phyloP scores from a whole-genome alignment of 345 rosid species.

The Microthlaspi erraticum region DNA sequence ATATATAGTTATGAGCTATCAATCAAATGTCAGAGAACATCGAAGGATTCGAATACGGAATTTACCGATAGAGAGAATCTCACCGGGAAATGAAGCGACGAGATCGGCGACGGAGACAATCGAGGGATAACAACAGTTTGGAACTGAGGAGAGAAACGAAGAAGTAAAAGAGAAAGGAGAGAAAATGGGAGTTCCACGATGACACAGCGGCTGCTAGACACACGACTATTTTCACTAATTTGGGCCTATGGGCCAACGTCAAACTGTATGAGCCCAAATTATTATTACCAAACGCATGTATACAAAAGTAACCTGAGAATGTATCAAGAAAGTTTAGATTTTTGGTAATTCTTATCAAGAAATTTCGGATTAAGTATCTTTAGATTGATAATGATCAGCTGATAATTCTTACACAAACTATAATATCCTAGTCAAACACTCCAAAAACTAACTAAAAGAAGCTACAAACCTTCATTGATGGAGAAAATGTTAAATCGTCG shows the following conservation, averaged over 20 bases:
- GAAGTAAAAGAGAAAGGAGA: conserved; percentile 34
- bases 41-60: conserved; percentile 15
- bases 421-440: too few species aligned
- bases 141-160: conserved; percentile 20
- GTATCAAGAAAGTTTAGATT: neutral
- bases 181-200: conserved; percentile 49
- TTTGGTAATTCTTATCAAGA: too few species aligned
- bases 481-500: too few species aligned
- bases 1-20: neutral
- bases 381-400: too few species aligned
- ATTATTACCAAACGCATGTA: neutral
- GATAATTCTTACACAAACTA: too few species aligned
- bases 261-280: neutral
- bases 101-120: conserved; percentile 46
- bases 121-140: conserved; percentile 16
- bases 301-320: neutral
- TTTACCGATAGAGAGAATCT: neutral
- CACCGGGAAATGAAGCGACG: conserved; percentile 40
- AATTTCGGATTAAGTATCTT: too few species aligned
- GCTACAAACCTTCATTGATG: too few species aligned
- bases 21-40: conserved; percentile 29
- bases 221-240: conserved; percentile 16
- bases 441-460: too few species aligned
- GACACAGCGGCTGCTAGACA: conserved; percentile 44
- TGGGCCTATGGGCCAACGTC: conserved; percentile 41